phyloP scores from a whole-genome alignment of 2,329 filamentous ascomycete species.

The Alternaria alternata region DNA sequence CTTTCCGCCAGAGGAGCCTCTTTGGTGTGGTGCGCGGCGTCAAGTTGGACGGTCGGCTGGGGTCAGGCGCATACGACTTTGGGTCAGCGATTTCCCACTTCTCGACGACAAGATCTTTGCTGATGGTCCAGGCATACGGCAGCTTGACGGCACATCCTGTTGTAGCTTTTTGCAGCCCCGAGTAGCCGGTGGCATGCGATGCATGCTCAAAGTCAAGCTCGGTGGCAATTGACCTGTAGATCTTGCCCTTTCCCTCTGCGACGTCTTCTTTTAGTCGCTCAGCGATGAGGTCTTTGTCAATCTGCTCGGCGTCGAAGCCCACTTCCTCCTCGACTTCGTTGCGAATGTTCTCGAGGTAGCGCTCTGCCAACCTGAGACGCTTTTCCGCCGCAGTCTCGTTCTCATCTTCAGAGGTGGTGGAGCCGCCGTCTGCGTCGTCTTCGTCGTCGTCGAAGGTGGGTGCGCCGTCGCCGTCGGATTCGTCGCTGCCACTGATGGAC shows the following conservation, averaged over 20 bases:
- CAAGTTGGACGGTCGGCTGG: slow-evolving; percentile 42
- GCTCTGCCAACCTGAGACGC: slow-evolving; percentile 84
- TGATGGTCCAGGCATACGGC: slow-evolving; percentile 86
- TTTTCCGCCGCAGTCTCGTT: slow-evolving; percentile 90
- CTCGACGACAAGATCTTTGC: slow-evolving; percentile 82
- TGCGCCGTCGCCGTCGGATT: slow-evolving; percentile 68
- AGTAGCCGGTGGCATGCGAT: slow-evolving; percentile 75
- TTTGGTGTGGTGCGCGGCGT: slow-evolving; percentile 70
- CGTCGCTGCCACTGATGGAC: slow-evolving; percentile 86
- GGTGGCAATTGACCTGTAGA: slow-evolving; percentile 81
- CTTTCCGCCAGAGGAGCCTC: slow-evolving; percentile 69
- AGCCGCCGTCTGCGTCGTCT: slow-evolving; percentile 45
- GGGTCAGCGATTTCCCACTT: slow-evolving; percentile 85
- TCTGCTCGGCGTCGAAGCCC: slow-evolving; percentile 92
- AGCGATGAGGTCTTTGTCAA: slow-evolving; percentile 91
- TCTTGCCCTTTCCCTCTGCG: slow-evolving; percentile 86
- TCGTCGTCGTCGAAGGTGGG: slow-evolving; percentile 47
- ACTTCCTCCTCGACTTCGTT: slow-evolving; percentile 75
- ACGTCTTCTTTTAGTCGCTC: slow-evolving; percentile 87
- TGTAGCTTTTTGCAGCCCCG: slow-evolving; percentile 77
- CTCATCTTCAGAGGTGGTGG: slow-evolving; percentile 73
- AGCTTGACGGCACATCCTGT: slow-evolving; percentile 82
- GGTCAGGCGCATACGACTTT: slow-evolving; percentile 33
- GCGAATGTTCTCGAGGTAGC: slow-evolving; percentile 89
- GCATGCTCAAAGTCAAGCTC: slow-evolving; percentile 75